Evolutionary conservation across 2,329 filamentous ascomycete genomes (phyloP), one percentile per base, ranked within the genome.

Genomic region (Teratosphaeria zuluensis): DNA sequence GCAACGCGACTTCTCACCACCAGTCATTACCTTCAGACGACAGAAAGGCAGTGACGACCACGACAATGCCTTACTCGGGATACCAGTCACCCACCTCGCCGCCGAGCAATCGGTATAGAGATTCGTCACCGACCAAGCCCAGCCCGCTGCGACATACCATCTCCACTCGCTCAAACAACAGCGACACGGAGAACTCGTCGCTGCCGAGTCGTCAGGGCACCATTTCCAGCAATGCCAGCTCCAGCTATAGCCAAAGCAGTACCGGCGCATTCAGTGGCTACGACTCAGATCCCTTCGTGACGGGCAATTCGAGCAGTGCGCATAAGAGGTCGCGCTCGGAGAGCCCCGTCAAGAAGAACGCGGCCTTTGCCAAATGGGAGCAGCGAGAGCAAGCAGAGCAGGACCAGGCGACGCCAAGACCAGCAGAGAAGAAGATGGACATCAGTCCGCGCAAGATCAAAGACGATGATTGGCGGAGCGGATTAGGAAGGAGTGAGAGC

Each of bases 311-410:
- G 54, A 62, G 64, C 46, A 16, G 12, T 12, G 54, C 35, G 32
- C 54, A 55, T 55, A 70, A 70, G 63, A 60, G 70, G 53, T 68
- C 70, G 16, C 64, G 70, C n/a, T 69, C 68, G 51, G 69, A 70
- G 59, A 70, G 68, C 59, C 70, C 70, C 1, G 70, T 72, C 31
- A 72, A 72, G 67, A 70, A 70, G 62, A 70, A 67, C 64, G 62
- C 70, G 16, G 65, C 63, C 2, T 68, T 68, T 46, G 65, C 65
- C 28, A 63, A 66, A 56, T 68, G 65, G 65, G 65, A 68, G 58
- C 62, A 65, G 60, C 64, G 65, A 9, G 65, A 68, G 56, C 65
- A 66, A 55, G 52, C 53, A 9, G 63, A 66, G 53, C 64, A 67
- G 56, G 58, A 48, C 9, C 59, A 65, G 55, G 31, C 56, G 24